These are phyloP conservation scores for Solanum gracilifrons DNA, from an alignment of 257 asterid genomes.

Conservation along the genomic window DNA sequence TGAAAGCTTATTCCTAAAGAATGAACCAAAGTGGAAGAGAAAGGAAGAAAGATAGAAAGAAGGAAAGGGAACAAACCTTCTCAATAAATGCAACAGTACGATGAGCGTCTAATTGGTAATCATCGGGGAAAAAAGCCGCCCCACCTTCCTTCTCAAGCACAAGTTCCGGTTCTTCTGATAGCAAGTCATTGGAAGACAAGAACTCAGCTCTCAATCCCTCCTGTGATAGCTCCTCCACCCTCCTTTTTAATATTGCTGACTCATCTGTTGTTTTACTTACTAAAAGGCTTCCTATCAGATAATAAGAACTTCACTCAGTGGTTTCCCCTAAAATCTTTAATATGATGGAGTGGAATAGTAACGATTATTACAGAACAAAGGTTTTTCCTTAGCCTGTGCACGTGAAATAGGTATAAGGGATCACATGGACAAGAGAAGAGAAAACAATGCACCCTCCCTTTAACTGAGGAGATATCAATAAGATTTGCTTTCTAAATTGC, in stretches of 20 bases:
- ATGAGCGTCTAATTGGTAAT: conserved; percentile 73
- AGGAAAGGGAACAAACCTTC: conserved; percentile 35
- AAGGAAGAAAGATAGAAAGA: neutral
- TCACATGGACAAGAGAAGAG: neutral
- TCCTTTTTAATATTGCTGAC: conserved; percentile 29
- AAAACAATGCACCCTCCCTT: neutral
- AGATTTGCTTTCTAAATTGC: neutral
- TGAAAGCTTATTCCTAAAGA: neutral
- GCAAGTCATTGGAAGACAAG: conserved; percentile 48
- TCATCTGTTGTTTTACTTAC: conserved; percentile 76
- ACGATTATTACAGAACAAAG: neutral
- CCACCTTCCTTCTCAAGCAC: conserved; percentile 57
- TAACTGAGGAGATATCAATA: neutral
- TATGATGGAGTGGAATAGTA: neutral
- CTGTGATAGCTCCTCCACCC: conserved; percentile 49
- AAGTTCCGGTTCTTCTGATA: conserved; percentile 67
- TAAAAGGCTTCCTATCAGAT: conserved; percentile 62
- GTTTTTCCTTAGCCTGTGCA: neutral
- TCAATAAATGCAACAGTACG: conserved; percentile 58
- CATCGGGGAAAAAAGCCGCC: conserved; percentile 82
- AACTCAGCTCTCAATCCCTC: conserved; percentile 66
- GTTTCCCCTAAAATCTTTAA: neutral
- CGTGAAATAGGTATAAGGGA: neutral
- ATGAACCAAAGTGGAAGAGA: neutral
- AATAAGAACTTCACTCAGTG: conserved; percentile 2